phyloP scores from a whole-genome alignment of 2,329 filamentous ascomycete genomes.

The Verticillium alfalfae region DNA sequence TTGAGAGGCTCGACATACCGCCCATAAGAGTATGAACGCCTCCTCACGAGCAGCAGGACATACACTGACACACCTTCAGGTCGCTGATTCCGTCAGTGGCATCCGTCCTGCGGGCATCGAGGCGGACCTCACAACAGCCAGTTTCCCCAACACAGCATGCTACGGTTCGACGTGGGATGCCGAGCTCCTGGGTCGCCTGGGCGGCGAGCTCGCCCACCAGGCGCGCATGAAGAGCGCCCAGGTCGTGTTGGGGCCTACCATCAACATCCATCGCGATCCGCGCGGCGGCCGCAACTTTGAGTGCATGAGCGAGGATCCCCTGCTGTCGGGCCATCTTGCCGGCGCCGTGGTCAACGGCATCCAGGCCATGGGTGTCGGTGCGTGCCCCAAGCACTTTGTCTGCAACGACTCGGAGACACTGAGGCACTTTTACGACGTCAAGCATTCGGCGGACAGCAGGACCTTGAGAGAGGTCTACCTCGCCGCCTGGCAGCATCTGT shows the following conservation, averaged over 20 bases:
- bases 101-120: slow-evolving; percentile 9
- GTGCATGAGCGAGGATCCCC: slow-evolving; percentile 35
- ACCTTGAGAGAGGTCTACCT: slow-evolving; percentile 13
- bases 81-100: slow-evolving; percentile 11
- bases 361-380: slow-evolving; percentile 26
- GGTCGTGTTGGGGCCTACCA: slow-evolving; percentile 60
- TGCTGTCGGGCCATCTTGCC: slow-evolving; percentile 33
- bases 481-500: slow-evolving; percentile 12
- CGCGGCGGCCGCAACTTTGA: slow-evolving; percentile 38
- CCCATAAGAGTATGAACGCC: slow-evolving; percentile 3
- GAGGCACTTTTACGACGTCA: slow-evolving; percentile 12
- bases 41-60: no score
- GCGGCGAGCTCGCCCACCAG: slow-evolving; percentile 10
- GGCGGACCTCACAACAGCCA: slow-evolving; percentile 9
- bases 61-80: not conserved
- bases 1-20: slow-evolving; percentile 8
- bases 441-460: slow-evolving; percentile 2
- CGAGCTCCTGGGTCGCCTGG: slow-evolving; percentile 7
- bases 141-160: slow-evolving; percentile 12
- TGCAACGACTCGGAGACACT: slow-evolving; percentile 25
- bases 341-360: slow-evolving; percentile 32
- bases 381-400: slow-evolving; percentile 33
- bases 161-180: slow-evolving; percentile 13
- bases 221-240: slow-evolving; percentile 58
- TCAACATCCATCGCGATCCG: slow-evolving; percentile 37